Evolutionary conservation across 108 stramenopile species (phyloP).

Genomic region (Stephanodiscus triporus): DNA sequence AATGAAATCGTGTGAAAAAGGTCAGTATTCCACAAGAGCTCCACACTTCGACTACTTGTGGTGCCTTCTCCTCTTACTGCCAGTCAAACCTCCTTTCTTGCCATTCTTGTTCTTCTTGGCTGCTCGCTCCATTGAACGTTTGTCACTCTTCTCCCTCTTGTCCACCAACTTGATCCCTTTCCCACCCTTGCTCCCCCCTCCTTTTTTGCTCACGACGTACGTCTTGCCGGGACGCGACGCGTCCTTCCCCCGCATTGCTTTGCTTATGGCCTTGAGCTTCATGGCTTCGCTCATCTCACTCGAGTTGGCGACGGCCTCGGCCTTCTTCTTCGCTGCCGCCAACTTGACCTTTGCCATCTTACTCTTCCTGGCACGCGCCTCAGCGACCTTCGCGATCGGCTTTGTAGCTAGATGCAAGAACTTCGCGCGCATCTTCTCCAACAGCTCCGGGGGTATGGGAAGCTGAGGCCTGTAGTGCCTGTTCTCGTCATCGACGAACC

Average conservation of each 20-base stretch:
- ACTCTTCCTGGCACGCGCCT: constrained; percentile 96
- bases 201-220: constrained; percentile 91
- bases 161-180: constrained; percentile 96
- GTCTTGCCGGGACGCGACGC: constrained; percentile 77
- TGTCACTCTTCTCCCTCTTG: constrained; percentile 94
- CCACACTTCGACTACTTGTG: constrained; percentile 51
- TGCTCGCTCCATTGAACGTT: constrained; percentile 75
- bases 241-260: constrained; percentile 89
- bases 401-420: constrained; percentile 85
- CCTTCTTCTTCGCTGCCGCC: constrained; percentile 94
- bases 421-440: constrained; percentile 96
- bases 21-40: no score
- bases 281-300: constrained; percentile 93
- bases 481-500: constrained; percentile 98
- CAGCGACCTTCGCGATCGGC: constrained; percentile 98
- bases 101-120: constrained; percentile 81
- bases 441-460: constrained; percentile 90
- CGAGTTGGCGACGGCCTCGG: constrained; percentile 87
- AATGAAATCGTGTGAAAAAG: no score
- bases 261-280: constrained; percentile 97
- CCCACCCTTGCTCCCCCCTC: constrained; percentile 69
- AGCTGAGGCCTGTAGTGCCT: constrained; percentile 96
- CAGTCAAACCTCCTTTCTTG: constrained; percentile 83
- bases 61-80: constrained; percentile 71
- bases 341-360: constrained; percentile 84